These are phyloP conservation scores for Carex pumila DNA, from an alignment of 176 grass and related monocot species.

Conservation along the genomic window DNA sequence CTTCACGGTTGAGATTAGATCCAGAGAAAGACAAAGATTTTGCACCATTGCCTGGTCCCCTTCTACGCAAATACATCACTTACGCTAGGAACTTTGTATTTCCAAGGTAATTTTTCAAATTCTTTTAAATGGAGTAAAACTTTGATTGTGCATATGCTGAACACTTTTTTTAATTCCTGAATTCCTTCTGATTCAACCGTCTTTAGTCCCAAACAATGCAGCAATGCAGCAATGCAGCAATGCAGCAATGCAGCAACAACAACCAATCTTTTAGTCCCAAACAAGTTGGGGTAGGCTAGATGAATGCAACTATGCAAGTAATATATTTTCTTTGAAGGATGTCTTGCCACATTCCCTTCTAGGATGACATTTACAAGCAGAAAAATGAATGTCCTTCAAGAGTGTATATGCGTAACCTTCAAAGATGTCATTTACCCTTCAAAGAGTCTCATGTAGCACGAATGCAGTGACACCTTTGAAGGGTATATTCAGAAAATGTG, in stretches of 20 bases:
- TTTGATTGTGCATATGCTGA: neutral
- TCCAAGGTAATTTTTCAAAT: slow-evolving; percentile 45
- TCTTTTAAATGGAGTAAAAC: neutral
- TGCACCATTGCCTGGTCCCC: slow-evolving; percentile 41
- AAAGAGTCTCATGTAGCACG: neutral
- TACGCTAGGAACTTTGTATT: slow-evolving; percentile 57
- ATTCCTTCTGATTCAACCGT: neutral
- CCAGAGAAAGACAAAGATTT: slow-evolving; percentile 67
- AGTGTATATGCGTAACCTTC: neutral
- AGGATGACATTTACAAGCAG: neutral
- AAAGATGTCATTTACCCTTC: neutral
- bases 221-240: too few species aligned
- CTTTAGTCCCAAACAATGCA: too few species aligned
- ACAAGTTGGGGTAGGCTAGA: too few species aligned
- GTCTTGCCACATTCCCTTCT: neutral
- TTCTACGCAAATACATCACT: slow-evolving; percentile 89
- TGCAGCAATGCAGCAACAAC: too few species aligned
- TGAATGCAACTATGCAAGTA: neutral
- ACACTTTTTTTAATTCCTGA: too few species aligned
- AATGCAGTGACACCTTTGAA: neutral
- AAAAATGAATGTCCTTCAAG: neutral
- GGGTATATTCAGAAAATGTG: neutral
- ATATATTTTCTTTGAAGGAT: neutral
- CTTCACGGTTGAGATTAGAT: slow-evolving; percentile 60
- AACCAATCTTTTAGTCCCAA: too few species aligned